These are phyloP conservation scores for Ophiocordyceps camponoti-leonardi DNA, from an alignment of 2,329 filamentous ascomycete genomes.

Conservation along the genomic window DNA sequence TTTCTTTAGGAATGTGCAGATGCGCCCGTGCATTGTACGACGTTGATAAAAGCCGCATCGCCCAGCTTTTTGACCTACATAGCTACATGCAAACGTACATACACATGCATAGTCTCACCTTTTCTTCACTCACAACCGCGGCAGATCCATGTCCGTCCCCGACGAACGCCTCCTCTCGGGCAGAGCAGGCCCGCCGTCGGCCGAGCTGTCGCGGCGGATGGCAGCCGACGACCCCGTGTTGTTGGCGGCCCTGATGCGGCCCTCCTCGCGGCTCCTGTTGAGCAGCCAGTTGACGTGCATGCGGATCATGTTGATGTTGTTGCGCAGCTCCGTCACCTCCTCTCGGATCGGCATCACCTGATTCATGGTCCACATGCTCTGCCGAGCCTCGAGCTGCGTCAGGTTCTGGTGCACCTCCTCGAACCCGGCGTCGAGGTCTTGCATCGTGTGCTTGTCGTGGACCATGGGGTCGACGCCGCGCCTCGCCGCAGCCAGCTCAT, in stretches of 20 bases:
- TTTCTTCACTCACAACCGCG: slow-evolving; percentile 13
- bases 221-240: slow-evolving; percentile 12
- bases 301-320: slow-evolving; percentile 37
- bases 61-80: not conserved
- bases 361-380: slow-evolving; percentile 43
- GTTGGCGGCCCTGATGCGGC: slow-evolving; percentile 19
- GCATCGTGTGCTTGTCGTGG: slow-evolving; percentile 28
- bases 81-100: too few relatives aligned
- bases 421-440: slow-evolving; percentile 27
- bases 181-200: slow-evolving; percentile 10
- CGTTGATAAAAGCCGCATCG: too few relatives aligned
- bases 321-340: slow-evolving; percentile 41
- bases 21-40: not conserved
- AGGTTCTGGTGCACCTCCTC: slow-evolving; percentile 39
- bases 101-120: not conserved
- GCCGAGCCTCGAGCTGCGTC: slow-evolving; percentile 40
- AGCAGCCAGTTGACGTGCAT: slow-evolving; percentile 44
- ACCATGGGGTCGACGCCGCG: slow-evolving; percentile 20
- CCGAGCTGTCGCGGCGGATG: slow-evolving; percentile 15
- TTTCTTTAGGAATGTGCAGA: too few relatives aligned
- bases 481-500: slow-evolving; percentile 19
- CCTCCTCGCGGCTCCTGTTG: slow-evolving; percentile 32
- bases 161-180: slow-evolving; percentile 20
- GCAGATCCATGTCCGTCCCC: slow-evolving; percentile 18
- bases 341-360: slow-evolving; percentile 45